Evolutionary conservation across 73 alveolate species (phyloP).

Genomic region (Paramecium pentaurelia): DNA sequence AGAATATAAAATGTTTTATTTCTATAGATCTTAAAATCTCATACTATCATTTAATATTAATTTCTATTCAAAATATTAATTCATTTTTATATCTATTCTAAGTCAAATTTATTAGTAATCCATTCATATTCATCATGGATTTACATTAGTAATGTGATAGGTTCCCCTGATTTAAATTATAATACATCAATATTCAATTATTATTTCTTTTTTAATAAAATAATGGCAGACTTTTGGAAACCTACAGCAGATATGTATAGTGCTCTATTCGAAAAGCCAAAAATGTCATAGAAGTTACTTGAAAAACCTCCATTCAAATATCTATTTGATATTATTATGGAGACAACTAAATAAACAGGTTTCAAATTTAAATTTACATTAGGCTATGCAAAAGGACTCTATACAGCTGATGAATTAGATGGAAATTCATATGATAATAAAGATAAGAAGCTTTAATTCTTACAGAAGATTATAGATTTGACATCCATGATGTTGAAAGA

Average conservation of each 20-base stretch:
- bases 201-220: not conserved
- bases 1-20: no score
- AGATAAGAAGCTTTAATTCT: constrained; percentile 70
- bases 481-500: constrained; percentile 68
- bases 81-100: not conserved
- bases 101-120: not conserved
- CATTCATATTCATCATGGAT: not conserved
- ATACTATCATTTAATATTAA: not conserved
- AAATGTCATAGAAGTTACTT: constrained; percentile 85
- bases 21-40: not conserved
- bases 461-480: constrained; percentile 71
- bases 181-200: not conserved
- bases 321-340: constrained; percentile 77
- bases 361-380: constrained; percentile 38
- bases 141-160: not conserved
- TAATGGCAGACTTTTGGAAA: constrained; percentile 74
- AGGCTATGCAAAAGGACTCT: constrained; percentile 75
- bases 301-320: constrained; percentile 89
- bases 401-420: constrained; percentile 82
- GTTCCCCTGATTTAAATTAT: not conserved
- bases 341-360: constrained; percentile 89
- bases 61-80: not conserved
- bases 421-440: constrained; percentile 70
- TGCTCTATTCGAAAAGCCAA: constrained; percentile 88
- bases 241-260: constrained; percentile 88